Base-by-base conservation (phyloP, 768 basidiomycete genomes). In the Collybia mongolica region DNA sequence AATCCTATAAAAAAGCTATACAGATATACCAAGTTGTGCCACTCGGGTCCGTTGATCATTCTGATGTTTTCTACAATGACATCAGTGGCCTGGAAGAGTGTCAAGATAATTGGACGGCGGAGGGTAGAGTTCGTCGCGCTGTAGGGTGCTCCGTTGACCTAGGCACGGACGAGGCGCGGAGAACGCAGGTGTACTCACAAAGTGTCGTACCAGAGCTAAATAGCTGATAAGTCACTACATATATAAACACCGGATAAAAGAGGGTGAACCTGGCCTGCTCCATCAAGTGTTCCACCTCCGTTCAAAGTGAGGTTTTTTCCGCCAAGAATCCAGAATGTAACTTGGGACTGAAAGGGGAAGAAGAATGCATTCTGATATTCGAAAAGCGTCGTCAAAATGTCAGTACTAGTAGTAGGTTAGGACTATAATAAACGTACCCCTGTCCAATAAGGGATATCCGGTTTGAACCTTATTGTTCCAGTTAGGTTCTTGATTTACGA, bases 251-350 rank as follows among this genome's bases (percentile, higher is more conserved):
- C 23, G 39, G 20, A 18, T 36, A 8, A 15, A 36, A 38, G 24
- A 24, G 24, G 35, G 18, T 74, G 46, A 53, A 79, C 79, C 66
- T 86, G 83, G 9, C 85, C 85, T 26, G 76, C 73, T 15, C 83
- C 85, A 59, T 85, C 82, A 15, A 88, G 69, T 2, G 81, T 82
- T 9, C 84, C 84, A 29, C 84, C 83, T 6, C 85, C 84, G 48
- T 77, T 74, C 18, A 81, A 57, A 6, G 65, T 26, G 36, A 80
- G 68, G 50, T 79, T 76, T 24, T 69, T 63, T 5, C 80, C 80
- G 23, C 80, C 79, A 2, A 82, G 60, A 3, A 80, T 64, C 81
- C 80, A 84, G 57, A 80, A 80, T 4, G 79, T 74, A 20, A 76
- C 61, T 55, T 80, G 77, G 0, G 71, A 75, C 58, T 81, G 80